Evolutionary conservation across 805 yeast species (phyloP).

Genomic region (Maudiozyma bulderi): DNA sequence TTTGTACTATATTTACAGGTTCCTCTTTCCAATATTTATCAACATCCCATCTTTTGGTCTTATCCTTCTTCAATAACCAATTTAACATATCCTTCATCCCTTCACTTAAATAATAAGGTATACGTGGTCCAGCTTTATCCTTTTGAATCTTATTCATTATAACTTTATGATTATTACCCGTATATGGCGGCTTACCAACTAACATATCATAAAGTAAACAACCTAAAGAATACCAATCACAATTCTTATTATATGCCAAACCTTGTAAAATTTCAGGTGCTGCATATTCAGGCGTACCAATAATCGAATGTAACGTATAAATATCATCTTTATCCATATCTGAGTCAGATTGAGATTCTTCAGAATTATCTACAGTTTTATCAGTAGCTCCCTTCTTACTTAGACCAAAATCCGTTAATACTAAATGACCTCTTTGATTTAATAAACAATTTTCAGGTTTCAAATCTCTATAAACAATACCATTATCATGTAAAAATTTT

Average conservation of each 20-base stretch:
- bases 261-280: conserved; percentile 86
- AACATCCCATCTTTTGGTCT: conserved; percentile 54
- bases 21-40: conserved; percentile 40
- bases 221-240: conserved; percentile 91
- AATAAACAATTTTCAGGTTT: conserved; percentile 83
- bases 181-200: conserved; percentile 82
- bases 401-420: conserved; percentile 79
- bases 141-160: conserved; percentile 67
- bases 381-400: conserved; percentile 34
- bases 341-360: conserved; percentile 1
- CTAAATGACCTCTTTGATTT: conserved; percentile 62
- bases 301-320: conserved; percentile 30
- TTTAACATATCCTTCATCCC: conserved; percentile 72
- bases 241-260: conserved; percentile 62
- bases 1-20: conserved; percentile 3
- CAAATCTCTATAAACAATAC: conserved; percentile 78
- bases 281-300: conserved; percentile 43
- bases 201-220: conserved; percentile 71
- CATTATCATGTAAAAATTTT: conserved; percentile 64
- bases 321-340: conserved; percentile 22
- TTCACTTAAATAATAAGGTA: conserved; percentile 67
- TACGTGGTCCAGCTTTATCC: conserved; percentile 42
- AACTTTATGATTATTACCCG: conserved; percentile 68
- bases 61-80: conserved; percentile 59
- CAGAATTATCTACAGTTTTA: conserved; percentile 1